Conservation (phyloP, 768 basidiomycete species). For the Thelephora aurantiotincta region DNA sequence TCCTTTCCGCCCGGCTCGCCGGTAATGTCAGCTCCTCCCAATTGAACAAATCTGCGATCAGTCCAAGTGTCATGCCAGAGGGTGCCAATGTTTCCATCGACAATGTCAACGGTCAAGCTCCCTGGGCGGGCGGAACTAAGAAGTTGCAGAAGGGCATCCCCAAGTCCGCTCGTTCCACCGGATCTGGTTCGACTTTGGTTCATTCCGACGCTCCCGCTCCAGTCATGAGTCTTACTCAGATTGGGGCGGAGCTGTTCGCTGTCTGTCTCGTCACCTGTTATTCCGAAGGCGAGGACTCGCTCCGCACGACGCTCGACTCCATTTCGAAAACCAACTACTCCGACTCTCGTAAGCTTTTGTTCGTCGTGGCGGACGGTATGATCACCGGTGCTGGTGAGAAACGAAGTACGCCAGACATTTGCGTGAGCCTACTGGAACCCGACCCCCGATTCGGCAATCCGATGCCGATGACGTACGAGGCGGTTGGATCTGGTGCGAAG, state of each 20-base stretch:
- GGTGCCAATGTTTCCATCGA: slow-evolving; percentile 92
- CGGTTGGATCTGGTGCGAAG: slow-evolving; percentile 85
- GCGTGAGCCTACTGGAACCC: slow-evolving; percentile 80
- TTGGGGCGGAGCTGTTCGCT: slow-evolving; percentile 90
- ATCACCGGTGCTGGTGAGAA: slow-evolving; percentile 97
- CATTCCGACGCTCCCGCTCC: slow-evolving; percentile 36
- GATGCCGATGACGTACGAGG: slow-evolving; percentile 82
- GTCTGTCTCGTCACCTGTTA: slow-evolving; percentile 97
- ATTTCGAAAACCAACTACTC: slow-evolving; percentile 87
- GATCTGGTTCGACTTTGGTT: slow-evolving; percentile 41
- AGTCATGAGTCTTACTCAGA: slow-evolving; percentile 74
- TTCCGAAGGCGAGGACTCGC: slow-evolving; percentile 88
- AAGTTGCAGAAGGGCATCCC: slow-evolving; percentile 29
- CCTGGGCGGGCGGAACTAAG: slow-evolving; percentile 64
- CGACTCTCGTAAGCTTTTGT: slow-evolving; percentile 82
- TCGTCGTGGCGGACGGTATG: slow-evolving; percentile 96
- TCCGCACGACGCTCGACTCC: slow-evolving; percentile 85
- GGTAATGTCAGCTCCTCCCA: slow-evolving; percentile 59
- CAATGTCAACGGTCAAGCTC: slow-evolving; percentile 84
- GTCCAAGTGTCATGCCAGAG: slow-evolving; percentile 91
- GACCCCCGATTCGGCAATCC: slow-evolving; percentile 96
- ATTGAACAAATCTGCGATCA: slow-evolving; percentile 74
- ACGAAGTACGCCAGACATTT: slow-evolving; percentile 90
- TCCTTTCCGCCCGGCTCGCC: slow-evolving; percentile 71
- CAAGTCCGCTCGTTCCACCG: slow-evolving; percentile 35